Percentiles rank a stretch among this genome's conserved stretches.
Conservation (phyloP, 129 eudicot genomes). For the Escallonia herrerae region DNA sequence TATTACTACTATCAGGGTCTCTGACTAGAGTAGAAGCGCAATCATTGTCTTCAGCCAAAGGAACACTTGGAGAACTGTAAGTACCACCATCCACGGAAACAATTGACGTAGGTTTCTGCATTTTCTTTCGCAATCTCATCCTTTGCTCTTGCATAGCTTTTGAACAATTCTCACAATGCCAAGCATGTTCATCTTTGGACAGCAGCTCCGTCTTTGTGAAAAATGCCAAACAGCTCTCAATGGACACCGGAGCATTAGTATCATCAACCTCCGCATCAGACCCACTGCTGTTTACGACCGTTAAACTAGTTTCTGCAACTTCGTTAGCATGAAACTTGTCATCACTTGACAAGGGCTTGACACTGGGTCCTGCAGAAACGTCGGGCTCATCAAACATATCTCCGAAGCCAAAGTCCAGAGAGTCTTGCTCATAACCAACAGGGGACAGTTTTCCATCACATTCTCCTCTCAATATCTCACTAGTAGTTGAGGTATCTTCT, state of each 20-base stretch:
- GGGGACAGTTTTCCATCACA: slow-evolving; percentile 22
- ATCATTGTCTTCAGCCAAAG: slow-evolving; percentile 12
- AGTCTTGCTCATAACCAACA: slow-evolving; percentile 33
- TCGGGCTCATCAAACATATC: slow-evolving; percentile 76
- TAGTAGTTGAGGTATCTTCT: slow-evolving; percentile 32
- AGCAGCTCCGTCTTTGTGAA: slow-evolving; percentile 82
- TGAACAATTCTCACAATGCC: slow-evolving; percentile 92
- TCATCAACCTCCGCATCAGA: slow-evolving; percentile 87
- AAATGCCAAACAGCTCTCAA: slow-evolving; percentile 72
- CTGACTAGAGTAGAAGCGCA: slow-evolving; percentile 5
- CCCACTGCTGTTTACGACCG: slow-evolving; percentile 39
- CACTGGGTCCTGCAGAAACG: slow-evolving; percentile 22
- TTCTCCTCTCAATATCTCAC: slow-evolving; percentile 18
- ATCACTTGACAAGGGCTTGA: slow-evolving; percentile 17
- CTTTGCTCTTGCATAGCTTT: slow-evolving; percentile 39
- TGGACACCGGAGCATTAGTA: slow-evolving; percentile 69
- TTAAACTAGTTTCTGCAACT: slow-evolving; percentile 24
- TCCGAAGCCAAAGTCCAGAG: slow-evolving; percentile 63
- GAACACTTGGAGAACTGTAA: slow-evolving; percentile 22
- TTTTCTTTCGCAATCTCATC: slow-evolving; percentile 24
- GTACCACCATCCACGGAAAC: slow-evolving; percentile 11
- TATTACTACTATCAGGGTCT: slow-evolving; percentile 20
- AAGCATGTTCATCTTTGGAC: slow-evolving; percentile 72
- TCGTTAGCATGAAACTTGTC: slow-evolving; percentile 22
- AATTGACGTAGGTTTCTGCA: slow-evolving; percentile 14